phyloP scores from a whole-genome alignment of 768 basidiomycete genomes.

The Phylloporus rhodoxanthus region DNA sequence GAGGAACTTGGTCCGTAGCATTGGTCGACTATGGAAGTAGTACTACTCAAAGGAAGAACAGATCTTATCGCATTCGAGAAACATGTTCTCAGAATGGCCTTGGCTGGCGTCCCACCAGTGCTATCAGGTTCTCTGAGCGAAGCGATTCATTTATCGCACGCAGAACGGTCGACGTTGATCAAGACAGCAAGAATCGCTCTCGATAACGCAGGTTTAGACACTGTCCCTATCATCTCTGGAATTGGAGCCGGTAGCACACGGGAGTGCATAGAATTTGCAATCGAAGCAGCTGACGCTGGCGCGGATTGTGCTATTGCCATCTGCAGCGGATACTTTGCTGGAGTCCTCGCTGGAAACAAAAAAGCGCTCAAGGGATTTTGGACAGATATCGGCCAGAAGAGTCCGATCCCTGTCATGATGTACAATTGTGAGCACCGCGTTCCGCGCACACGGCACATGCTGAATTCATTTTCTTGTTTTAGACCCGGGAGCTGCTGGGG shows the following conservation, averaged over 20 bases:
- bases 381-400: conserved; percentile 68
- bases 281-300: conserved; percentile 76
- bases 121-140: conserved; percentile 84
- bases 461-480: conserved; percentile 3
- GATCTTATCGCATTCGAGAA: conserved; percentile 65
- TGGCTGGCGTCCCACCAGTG: conserved; percentile 64
- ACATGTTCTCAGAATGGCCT: conserved; percentile 60
- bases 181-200: conserved; percentile 63
- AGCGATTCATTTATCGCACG: conserved; percentile 64
- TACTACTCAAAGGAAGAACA: conserved; percentile 5
- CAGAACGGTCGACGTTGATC: conserved; percentile 63
- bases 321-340: conserved; percentile 81
- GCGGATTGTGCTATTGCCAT: conserved; percentile 87
- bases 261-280: conserved; percentile 69
- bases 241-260: conserved; percentile 80
- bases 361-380: conserved; percentile 75
- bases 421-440: conserved; percentile 67
- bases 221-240: conserved; percentile 71
- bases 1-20: conserved; percentile 73
- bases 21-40: conserved; percentile 2
- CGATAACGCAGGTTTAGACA: conserved; percentile 53
- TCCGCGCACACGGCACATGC: neutral
- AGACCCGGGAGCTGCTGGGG: conserved; percentile 83
- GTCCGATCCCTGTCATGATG: conserved; percentile 81
- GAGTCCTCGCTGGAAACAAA: conserved; percentile 54